Percentiles rank a stretch among this genome's conserved stretches.
phyloP scores from a whole-genome alignment of 2,329 filamentous ascomycete genomes.

The Claviceps pusilla region DNA sequence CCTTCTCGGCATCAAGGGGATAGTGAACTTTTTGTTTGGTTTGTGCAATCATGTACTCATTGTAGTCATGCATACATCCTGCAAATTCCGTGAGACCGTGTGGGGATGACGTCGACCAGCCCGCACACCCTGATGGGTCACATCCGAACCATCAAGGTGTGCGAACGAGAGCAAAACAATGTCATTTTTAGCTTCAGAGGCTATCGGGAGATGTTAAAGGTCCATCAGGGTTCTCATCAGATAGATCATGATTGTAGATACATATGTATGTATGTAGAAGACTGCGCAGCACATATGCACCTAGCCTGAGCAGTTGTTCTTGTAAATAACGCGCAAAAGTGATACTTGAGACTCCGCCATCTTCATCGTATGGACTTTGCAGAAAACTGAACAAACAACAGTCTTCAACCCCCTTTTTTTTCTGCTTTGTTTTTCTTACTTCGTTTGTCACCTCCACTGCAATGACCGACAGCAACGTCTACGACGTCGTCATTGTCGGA shows the following conservation, averaged over 20 bases:
- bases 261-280: background rate
- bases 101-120: background rate
- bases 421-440: background rate
- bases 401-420: too few species aligned
- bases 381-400: background rate
- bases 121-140: conserved; percentile 5
- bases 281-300: background rate
- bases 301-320: background rate
- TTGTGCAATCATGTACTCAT: too few species aligned
- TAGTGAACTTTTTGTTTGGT: background rate
- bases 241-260: background rate
- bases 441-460: background rate
- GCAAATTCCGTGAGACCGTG: background rate
- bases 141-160: conserved; percentile 4
- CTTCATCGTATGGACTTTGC: background rate
- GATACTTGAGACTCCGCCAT: background rate
- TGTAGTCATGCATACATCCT: background rate
- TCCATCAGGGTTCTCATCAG: background rate
- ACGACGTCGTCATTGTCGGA: conserved; percentile 59
- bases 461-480: conserved; percentile 19
- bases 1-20: too few species aligned
- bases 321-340: background rate
- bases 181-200: background rate
- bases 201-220: background rate
- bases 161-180: too few species aligned